Base-by-base conservation (phyloP, 2,329 filamentous ascomycete species). In the Xylaria sp. region DNA sequence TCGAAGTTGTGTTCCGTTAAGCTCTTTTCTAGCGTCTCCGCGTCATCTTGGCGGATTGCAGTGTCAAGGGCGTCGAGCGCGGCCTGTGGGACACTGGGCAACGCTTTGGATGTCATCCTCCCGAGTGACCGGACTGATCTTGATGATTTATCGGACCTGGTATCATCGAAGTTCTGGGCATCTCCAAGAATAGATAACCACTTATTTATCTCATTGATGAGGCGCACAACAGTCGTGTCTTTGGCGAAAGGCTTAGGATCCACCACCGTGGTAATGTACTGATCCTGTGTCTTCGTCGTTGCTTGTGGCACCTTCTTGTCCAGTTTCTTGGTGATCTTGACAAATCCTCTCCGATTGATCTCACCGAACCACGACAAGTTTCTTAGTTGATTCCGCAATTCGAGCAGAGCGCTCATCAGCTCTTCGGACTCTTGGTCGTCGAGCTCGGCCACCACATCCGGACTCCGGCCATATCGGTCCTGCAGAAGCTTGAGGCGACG, bases 261-360 rank as follows among this genome's bases (percentile, higher is more conserved):
- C 65, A 99, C 95, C 82, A 97, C 97, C 55, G 93, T 93, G 46
- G 92, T 89, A 67, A 99, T 86, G 77, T 98, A 99, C 66, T 90
- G 89, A 77, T 93, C 90, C 82, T 97, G 94, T 0, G 93, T 69
- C 32, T 41, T 91, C 59, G 90, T 87, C 58, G 90, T 87, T 3
- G 90, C 88, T 53, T 88, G 86, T 1, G 91, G 86, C 2, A 97
- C 88, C 82, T 97, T 97, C 83, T 99, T 99, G 81, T 99, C 96
- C 53, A 97, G 84, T 81, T 99, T 99, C 84, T 99, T 99, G 60
- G 96, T 97, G 80, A 99, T 99, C 83, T 99, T 99, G 79, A 97
- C 89, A 76, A 99, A 99, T 1, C 96, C 96, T 71, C 93, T 87
- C 60, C 94, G 89, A 80, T 99, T 99, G 76, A 98, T 95, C 81